Conservation (phyloP, 2,329 filamentous ascomycete genomes). For the Meredithiella fracta region DNA sequence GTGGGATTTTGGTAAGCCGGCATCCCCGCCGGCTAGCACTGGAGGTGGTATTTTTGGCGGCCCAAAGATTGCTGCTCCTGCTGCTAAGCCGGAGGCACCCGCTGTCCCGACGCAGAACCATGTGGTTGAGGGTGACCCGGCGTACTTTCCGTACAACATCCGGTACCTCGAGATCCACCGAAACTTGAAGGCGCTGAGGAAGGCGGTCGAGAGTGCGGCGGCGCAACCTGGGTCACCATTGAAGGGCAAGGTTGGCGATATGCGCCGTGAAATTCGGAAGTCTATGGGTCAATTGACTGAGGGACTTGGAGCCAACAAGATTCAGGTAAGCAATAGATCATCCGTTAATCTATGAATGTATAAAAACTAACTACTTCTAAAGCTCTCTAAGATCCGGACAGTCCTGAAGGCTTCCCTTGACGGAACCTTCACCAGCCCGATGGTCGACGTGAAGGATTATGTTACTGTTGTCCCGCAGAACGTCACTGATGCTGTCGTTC, state of each 20-base stretch:
- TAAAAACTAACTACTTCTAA: conserved; percentile 13
- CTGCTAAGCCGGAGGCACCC: neutral
- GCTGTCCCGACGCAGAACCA: neutral
- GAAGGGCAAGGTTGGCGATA: conserved; percentile 52
- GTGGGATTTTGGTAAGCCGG: neutral
- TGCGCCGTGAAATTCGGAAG: conserved; percentile 54
- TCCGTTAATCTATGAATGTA: neutral
- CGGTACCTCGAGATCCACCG: conserved; percentile 45
- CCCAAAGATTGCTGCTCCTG: neutral
- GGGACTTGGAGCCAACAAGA: conserved; percentile 42
- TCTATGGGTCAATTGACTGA: conserved; percentile 57
- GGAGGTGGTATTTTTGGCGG: neutral
- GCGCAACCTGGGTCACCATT: conserved; percentile 32
- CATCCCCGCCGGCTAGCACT: neutral
- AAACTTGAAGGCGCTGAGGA: conserved; percentile 51
- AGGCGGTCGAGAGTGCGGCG: conserved; percentile 38
- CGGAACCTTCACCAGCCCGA: conserved; percentile 26
- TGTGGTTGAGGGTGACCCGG: conserved; percentile 12
- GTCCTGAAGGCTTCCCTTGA: conserved; percentile 32
- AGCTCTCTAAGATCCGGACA: conserved; percentile 32
- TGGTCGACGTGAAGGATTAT: conserved; percentile 39
- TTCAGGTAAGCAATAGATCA: conserved; percentile 6
- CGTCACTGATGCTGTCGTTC: conserved; percentile 28
- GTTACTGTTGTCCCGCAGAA: conserved; percentile 31
- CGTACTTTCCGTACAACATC: conserved; percentile 20